phyloP scores from a whole-genome alignment of 2,329 filamentous ascomycete species.

The Neofusicoccum laricinum region DNA sequence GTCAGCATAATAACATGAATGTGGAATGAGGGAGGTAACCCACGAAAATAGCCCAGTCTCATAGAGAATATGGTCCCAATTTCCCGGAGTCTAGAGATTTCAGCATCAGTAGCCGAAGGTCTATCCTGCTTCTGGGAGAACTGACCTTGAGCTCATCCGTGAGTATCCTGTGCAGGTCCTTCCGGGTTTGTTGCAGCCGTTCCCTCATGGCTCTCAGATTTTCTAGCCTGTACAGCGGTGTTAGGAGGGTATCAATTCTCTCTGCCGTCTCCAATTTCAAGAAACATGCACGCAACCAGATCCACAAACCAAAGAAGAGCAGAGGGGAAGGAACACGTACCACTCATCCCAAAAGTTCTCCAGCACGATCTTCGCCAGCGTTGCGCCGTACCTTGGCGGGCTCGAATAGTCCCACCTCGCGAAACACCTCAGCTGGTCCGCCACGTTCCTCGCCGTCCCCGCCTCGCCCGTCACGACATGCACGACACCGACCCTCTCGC shows the following conservation, averaged over 20 bases:
- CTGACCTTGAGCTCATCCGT: constrained; percentile 19
- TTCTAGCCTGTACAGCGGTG: not conserved
- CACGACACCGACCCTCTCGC: constrained; percentile 34
- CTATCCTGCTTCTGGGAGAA: not conserved
- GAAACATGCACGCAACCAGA: not conserved
- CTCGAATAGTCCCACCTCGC: constrained; percentile 30
- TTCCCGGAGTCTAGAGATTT: constrained; percentile 20
- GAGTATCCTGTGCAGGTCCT: constrained; percentile 17
- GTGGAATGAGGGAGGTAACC: not conserved
- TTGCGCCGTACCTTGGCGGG: constrained; percentile 27
- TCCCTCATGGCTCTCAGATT: constrained; percentile 21
- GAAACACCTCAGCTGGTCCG: constrained; percentile 28
- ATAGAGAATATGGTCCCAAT: constrained; percentile 22
- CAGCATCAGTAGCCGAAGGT: not conserved
- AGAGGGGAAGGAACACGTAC: not conserved
- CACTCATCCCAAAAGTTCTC: constrained; percentile 18
- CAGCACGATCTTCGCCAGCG: constrained; percentile 26
- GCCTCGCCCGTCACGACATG: constrained; percentile 24
- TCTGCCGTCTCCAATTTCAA: too few species aligned
- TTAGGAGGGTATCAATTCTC: too few species aligned
- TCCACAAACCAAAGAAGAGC: too few species aligned
- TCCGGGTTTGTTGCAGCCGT: constrained; percentile 19
- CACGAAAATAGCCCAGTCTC: constrained; percentile 26
- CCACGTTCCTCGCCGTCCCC: constrained; percentile 22
- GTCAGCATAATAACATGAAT: not conserved